Evolutionary conservation across 2,329 filamentous ascomycete species (phyloP).

Genomic region (Hymenoscyphus scutula): DNA sequence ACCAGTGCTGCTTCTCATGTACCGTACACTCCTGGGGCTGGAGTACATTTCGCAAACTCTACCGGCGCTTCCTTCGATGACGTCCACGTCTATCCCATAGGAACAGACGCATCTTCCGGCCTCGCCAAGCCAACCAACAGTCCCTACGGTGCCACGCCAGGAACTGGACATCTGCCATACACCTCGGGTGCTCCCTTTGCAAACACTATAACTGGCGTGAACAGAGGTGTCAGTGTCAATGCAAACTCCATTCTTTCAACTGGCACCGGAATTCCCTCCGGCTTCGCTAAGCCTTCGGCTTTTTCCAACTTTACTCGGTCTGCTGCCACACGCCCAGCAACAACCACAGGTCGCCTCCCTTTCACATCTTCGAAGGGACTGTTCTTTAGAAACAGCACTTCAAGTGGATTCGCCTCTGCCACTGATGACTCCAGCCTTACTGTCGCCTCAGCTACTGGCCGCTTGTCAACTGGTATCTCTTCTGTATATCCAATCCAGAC

Average conservation of each 20-base stretch:
- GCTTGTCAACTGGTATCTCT: not conserved
- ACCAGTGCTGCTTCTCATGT: not conserved
- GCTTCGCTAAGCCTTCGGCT: not conserved
- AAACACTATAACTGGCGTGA: not conserved
- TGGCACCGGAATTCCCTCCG: not conserved
- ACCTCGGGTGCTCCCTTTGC: not conserved
- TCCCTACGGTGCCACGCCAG: not conserved
- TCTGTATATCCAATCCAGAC: not conserved
- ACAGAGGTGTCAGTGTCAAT: not conserved
- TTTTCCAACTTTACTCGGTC: not conserved
- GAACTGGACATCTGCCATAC: not conserved
- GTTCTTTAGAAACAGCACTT: constrained; percentile 1
- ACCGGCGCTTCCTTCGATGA: not conserved
- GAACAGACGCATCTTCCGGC: not conserved
- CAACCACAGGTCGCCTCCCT: not conserved
- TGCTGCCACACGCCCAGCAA: not conserved
- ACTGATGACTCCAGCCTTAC: not conserved
- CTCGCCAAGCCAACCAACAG: not conserved
- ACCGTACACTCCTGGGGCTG: not conserved
- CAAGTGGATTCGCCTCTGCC: not conserved
- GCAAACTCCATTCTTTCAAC: not conserved
- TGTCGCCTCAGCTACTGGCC: not conserved
- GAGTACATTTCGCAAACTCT: not conserved
- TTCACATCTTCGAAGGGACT: not conserved
- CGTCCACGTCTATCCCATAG: not conserved